A percentile compares a stretch with the other conserved stretches of the same genome.
Evolutionary conservation across 1,139 yeast genomes (phyloP).

Genomic region (Diutina pseudorugosa): DNA sequence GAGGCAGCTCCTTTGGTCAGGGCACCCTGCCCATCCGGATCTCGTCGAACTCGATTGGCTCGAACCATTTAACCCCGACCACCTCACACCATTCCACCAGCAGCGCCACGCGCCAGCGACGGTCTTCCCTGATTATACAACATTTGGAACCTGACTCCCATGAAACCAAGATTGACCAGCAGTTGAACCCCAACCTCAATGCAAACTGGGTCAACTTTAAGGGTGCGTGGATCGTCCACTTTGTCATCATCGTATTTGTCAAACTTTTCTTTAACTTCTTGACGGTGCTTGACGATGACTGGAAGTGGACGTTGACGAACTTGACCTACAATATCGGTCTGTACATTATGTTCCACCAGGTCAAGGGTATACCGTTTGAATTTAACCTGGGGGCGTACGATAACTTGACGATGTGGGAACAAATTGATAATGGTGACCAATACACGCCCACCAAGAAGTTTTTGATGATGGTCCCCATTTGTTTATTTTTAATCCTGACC

Average conservation of each 20-base stretch:
- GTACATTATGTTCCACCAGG: conserved; percentile 91
- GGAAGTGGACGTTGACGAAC: conserved; percentile 92
- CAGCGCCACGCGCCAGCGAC: conserved; percentile 12
- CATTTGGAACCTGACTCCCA: conserved; percentile 89
- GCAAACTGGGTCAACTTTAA: conserved; percentile 95
- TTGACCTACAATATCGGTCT: conserved; percentile 84
- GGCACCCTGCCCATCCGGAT: conserved; percentile 1
- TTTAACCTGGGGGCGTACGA: conserved; percentile 95
- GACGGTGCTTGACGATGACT: conserved; percentile 58
- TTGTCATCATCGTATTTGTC: conserved; percentile 64
- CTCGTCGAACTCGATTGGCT: neutral
- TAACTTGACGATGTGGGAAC: conserved; percentile 97
- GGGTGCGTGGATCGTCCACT: conserved; percentile 92
- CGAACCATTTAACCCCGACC: neutral
- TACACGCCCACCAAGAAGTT: conserved; percentile 95
- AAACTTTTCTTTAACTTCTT: conserved; percentile 69
- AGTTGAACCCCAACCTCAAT: conserved; percentile 76
- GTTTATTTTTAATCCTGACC: conserved; percentile 73
- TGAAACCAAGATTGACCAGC: conserved; percentile 89
- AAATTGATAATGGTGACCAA: conserved; percentile 92
- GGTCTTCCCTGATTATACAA: conserved; percentile 49
- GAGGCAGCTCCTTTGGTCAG: conserved; percentile 1
- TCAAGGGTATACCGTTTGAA: conserved; percentile 95
- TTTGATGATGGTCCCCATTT: conserved; percentile 81
- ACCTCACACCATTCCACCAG: neutral